phyloP scores from a whole-genome alignment of 1,284 basidiomycete genomes.

The Moesziomyces sp. region DNA sequence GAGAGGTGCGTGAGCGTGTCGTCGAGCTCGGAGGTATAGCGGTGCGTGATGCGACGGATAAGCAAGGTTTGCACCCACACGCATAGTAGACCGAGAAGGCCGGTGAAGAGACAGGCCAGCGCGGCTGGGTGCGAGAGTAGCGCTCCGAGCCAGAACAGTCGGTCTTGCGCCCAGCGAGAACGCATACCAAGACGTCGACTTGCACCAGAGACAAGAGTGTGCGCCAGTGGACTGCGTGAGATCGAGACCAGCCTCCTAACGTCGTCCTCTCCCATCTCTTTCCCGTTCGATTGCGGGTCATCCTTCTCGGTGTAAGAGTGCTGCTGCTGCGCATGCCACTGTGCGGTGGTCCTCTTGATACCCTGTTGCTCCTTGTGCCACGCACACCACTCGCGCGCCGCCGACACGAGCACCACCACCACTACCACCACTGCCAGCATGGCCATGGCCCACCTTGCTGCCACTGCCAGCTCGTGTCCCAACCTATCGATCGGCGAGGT shows the following conservation, averaged over 20 bases:
- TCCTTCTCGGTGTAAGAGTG: not conserved
- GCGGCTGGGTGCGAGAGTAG: constrained; percentile 91
- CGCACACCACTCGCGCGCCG: constrained; percentile 43
- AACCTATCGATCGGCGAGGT: constrained; percentile 47
- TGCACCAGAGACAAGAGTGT: not conserved
- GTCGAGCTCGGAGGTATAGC: constrained; percentile 26
- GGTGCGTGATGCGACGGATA: constrained; percentile 47
- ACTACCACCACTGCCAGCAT: constrained; percentile 33
- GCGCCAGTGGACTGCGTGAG: constrained; percentile 44
- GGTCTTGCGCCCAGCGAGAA: constrained; percentile 14
- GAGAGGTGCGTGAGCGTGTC: constrained; percentile 75
- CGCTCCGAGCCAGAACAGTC: constrained; percentile 80
- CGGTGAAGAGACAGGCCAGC: constrained; percentile 87
- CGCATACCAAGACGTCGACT: constrained; percentile 34
- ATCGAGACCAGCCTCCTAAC: constrained; percentile 47
- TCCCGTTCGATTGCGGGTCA: not conserved
- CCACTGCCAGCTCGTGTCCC: constrained; percentile 27
- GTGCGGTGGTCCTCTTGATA: constrained; percentile 32
- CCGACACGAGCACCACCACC: constrained; percentile 30
- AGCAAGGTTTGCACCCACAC: constrained; percentile 84
- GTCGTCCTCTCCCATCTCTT: constrained; percentile 22
- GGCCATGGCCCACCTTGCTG: constrained; percentile 27
- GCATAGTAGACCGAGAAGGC: constrained; percentile 87
- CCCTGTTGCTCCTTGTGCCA: constrained; percentile 43
- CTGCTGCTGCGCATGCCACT: constrained; percentile 30